Percentiles rank a stretch among this genome's conserved stretches.
These are phyloP conservation scores for Leccinum boreale DNA, from an alignment of 768 basidiomycete genomes.

Conservation along the genomic window DNA sequence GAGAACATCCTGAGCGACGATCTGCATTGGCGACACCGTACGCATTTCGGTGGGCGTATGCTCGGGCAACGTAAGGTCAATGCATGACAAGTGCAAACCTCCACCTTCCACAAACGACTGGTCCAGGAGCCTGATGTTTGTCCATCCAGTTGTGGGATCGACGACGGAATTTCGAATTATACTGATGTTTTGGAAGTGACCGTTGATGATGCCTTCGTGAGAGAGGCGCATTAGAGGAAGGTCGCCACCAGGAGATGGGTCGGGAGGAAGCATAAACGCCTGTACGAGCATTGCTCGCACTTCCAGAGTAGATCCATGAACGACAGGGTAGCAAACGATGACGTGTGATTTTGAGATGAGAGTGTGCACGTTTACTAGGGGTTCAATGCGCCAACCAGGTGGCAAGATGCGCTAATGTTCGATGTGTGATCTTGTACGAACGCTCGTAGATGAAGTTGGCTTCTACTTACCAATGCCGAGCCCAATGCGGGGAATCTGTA, in stretches of 20 bases:
- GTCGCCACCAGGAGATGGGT: background rate
- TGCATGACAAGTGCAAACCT: background rate
- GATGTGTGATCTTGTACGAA: background rate
- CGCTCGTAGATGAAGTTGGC: background rate
- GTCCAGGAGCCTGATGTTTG: background rate
- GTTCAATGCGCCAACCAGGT: background rate
- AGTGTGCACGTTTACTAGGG: background rate
- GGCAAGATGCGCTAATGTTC: background rate
- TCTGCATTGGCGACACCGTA: background rate
- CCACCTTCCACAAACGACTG: background rate
- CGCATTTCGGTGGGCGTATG: background rate
- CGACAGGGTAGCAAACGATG: background rate
- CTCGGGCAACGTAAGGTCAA: background rate
- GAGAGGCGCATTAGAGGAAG: background rate
- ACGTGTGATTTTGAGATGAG: background rate
- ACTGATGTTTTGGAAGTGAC: background rate
- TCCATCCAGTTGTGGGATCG: background rate
- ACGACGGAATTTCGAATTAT: conserved; percentile 1
- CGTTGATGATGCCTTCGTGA: background rate
- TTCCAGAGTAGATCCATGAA: too few relatives aligned
- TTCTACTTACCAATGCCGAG: background rate
- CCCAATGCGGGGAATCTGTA: background rate
- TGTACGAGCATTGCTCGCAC: background rate
- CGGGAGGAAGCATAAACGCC: background rate
- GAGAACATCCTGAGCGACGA: background rate